Base-by-base conservation (phyloP, 176 grass and related monocot species). In the Oryza glaberrima region DNA sequence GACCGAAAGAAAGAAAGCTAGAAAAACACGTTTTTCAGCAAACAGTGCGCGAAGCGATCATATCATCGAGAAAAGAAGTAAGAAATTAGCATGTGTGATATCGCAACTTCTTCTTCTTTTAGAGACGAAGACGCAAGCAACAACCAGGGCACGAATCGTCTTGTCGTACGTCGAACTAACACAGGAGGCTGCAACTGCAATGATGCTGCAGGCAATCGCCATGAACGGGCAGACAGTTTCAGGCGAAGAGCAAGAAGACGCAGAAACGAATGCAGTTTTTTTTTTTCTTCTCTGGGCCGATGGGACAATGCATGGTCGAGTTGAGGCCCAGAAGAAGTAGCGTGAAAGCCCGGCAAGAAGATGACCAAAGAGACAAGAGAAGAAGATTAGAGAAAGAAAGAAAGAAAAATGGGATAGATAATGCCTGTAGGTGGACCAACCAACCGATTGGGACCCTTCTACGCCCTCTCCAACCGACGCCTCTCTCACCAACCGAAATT, bases 381-480 rank as follows among this genome's bases (percentile, higher is more conserved):
- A 63, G 14, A 66, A 58, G 17, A 58, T 63, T 23, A 63, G 19
- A 35, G 67, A 63, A 23, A 22, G 58, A 63, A 54, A 41, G 6
- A 41, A 41, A 41, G 40, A 41, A 41, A 63, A 63, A 63, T 63
- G 58, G 61, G 54, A 38, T 8, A 45, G 84, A 86, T 91, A 92
- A 88, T 88, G 82, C 70, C 36, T 92, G 82, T 90, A 78, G 94
- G 88, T 96, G 94, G 91, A 97, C 82, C 89, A 86, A 91, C 84
- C 87, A 70, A 36, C 65, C 79, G 83, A 68, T 73, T n/a, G 75
- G 72, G 81, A 88, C 81, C 52, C 78, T 70, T 70, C 49, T 64
- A 83, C 43, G 65, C 2, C 77, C 64, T 63, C 58, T 63, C 48
- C 83, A 83, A 90, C 90, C 26, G 80, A 90, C 80, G 80, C 58